These are phyloP conservation scores for Cytospora leucostoma DNA, from an alignment of 2,329 filamentous ascomycete species.

Conservation along the genomic window DNA sequence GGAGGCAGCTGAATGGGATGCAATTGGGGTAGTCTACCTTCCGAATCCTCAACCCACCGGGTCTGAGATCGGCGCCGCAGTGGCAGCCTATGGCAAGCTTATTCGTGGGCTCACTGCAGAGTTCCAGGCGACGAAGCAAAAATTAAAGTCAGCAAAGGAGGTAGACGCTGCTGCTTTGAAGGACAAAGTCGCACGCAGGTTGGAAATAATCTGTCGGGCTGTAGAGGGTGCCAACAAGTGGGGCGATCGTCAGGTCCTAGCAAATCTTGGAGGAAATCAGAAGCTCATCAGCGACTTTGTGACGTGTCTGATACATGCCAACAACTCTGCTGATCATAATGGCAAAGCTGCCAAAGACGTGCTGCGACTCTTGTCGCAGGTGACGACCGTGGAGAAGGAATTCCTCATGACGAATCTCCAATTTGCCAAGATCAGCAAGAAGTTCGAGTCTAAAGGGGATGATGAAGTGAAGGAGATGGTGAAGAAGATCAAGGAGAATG, in stretches of 20 bases:
- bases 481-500: conserved; percentile 43
- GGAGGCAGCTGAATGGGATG: conserved; percentile 56
- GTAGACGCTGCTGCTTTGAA: conserved; percentile 42
- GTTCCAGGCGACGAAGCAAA: conserved; percentile 50
- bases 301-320: conserved; percentile 56
- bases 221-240: conserved; percentile 56
- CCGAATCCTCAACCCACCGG: conserved; percentile 40
- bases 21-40: conserved; percentile 54
- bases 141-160: conserved; percentile 47
- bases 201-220: conserved; percentile 51
- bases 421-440: conserved; percentile 64
- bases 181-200: conserved; percentile 45
- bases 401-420: conserved; percentile 63
- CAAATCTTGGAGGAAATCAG: conserved; percentile 59
- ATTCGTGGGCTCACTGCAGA: conserved; percentile 51
- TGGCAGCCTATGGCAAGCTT: conserved; percentile 53
- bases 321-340: conserved; percentile 53
- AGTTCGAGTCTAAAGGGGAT: conserved; percentile 66
- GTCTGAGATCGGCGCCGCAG: conserved; percentile 47
- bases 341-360: conserved; percentile 56
- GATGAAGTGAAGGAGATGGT: conserved; percentile 64
- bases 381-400: conserved; percentile 62
- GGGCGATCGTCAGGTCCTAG: conserved; percentile 57
- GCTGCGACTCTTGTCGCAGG: conserved; percentile 62
- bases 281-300: conserved; percentile 58